phyloP scores from a whole-genome alignment of 2,329 filamentous ascomycete genomes.

The Rutstroemia sp. region DNA sequence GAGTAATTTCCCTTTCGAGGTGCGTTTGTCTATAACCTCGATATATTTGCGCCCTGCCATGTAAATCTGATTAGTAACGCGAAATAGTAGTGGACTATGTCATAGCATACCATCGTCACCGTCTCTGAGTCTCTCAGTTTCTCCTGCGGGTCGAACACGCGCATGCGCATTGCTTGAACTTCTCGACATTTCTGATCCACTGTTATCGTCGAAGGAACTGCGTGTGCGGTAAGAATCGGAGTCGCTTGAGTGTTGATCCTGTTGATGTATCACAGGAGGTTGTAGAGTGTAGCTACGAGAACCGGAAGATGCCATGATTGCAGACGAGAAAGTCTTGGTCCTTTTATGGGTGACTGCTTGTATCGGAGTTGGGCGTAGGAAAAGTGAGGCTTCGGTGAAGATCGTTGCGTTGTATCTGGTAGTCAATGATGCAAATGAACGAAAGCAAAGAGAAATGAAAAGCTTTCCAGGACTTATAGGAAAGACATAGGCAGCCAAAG shows the following conservation, averaged over 20 bases:
- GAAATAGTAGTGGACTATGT: not conserved
- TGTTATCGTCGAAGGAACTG: not conserved
- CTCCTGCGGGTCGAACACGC: not conserved
- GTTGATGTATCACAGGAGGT: not conserved
- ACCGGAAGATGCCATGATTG: constrained; percentile 1
- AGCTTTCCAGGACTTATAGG: not conserved
- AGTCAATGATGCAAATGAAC: not conserved
- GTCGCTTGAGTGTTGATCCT: not conserved
- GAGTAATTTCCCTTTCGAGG: not conserved
- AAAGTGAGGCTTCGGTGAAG: not conserved
- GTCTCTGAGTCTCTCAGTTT: constrained; percentile 2
- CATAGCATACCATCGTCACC: not conserved
- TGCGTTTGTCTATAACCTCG: not conserved
- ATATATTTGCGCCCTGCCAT: not conserved
- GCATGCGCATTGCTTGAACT: not conserved
- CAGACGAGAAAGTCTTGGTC: not conserved
- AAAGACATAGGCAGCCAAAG: not conserved
- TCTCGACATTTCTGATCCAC: not conserved
- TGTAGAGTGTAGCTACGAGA: not conserved
- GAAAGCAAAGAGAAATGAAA: not conserved
- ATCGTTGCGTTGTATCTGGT: not conserved
- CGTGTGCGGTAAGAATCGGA: not conserved
- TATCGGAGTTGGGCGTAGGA: not conserved
- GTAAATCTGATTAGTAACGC: not conserved
- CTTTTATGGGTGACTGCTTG: not conserved